phyloP scores from a whole-genome alignment of 139 green algal species.

The Protoeuglena noctilucae region DNA sequence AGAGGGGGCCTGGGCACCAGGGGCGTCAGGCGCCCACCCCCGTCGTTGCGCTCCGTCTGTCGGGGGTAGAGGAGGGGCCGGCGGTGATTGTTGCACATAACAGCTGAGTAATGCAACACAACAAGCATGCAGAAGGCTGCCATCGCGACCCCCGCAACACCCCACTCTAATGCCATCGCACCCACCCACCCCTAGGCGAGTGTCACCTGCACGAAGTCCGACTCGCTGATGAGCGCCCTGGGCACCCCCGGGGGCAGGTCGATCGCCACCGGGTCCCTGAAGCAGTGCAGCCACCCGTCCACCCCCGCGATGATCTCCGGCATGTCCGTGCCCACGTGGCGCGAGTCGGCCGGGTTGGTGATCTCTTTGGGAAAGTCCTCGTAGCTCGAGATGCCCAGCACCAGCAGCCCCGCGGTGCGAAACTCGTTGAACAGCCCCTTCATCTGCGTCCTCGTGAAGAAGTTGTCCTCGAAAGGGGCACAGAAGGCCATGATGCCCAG shows the following conservation, averaged over 20 bases:
- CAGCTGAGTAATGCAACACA: not conserved
- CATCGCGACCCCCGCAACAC: no score
- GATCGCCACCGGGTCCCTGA: conserved; percentile 8
- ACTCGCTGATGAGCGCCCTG: conserved; percentile 12
- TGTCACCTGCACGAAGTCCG: conserved; percentile 15
- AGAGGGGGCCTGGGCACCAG: conserved; percentile 9
- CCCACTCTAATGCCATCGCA: no score
- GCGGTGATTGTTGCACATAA: not conserved
- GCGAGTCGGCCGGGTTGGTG: conserved; percentile 13
- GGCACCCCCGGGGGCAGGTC: conserved; percentile 12
- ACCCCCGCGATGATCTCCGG: conserved; percentile 6
- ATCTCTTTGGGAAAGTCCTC: conserved; percentile 17
- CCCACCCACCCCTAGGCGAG: conserved; percentile 5
- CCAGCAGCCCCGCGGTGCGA: conserved; percentile 15
- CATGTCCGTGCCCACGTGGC: conserved; percentile 1
- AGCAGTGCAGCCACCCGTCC: conserved; percentile 18
- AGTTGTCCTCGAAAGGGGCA: not conserved
- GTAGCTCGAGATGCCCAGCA: conserved; percentile 16
- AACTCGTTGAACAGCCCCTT: no score
- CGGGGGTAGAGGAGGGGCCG: not conserved
- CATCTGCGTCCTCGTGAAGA: conserved; percentile 12
- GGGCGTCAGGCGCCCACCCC: conserved; percentile 8
- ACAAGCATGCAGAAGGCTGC: not conserved
- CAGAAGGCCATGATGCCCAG: not conserved
- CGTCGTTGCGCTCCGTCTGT: no score